Evolutionary conservation across 2,329 filamentous ascomycete genomes (phyloP).

Genomic region (Xylaria sp.): DNA sequence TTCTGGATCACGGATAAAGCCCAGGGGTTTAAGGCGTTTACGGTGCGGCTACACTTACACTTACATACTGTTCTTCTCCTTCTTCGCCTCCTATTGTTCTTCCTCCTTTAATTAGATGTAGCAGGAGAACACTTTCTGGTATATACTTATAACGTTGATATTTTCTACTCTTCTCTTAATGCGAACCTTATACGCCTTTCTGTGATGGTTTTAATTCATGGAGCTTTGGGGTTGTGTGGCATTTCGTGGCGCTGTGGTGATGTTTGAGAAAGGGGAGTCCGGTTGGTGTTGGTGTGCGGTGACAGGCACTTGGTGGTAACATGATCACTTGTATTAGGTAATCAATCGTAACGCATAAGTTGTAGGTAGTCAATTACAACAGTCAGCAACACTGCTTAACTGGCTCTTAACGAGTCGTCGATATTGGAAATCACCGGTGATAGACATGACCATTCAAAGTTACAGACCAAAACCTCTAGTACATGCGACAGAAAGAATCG

Average conservation of each 20-base stretch:
- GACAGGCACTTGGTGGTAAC: neutral
- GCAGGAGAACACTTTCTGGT: slow-evolving; percentile 25
- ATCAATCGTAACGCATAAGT: neutral
- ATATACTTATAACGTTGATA: slow-evolving; percentile 33
- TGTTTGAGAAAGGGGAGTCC: neutral
- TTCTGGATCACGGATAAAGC: slow-evolving; percentile 27
- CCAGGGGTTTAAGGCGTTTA: slow-evolving; percentile 33
- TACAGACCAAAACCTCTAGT: neutral
- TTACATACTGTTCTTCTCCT: slow-evolving; percentile 9
- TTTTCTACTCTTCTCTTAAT: slow-evolving; percentile 17
- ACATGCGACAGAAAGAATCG: neutral
- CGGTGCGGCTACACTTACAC: slow-evolving; percentile 23
- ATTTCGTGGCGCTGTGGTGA: neutral
- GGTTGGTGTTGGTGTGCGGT: neutral
- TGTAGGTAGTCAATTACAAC: neutral
- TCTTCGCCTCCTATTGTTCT: slow-evolving; percentile 4
- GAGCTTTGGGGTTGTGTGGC: neutral
- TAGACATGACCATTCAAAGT: neutral
- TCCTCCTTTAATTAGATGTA: slow-evolving; percentile 5
- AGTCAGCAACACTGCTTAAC: neutral
- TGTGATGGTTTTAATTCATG: neutral
- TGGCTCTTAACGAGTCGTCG: neutral
- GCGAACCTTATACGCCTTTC: neutral
- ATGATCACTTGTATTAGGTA: neutral
- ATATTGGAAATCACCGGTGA: neutral